Evolutionary conservation across 257 asterid genomes (phyloP).

Genomic region (Solanum tarijense): DNA sequence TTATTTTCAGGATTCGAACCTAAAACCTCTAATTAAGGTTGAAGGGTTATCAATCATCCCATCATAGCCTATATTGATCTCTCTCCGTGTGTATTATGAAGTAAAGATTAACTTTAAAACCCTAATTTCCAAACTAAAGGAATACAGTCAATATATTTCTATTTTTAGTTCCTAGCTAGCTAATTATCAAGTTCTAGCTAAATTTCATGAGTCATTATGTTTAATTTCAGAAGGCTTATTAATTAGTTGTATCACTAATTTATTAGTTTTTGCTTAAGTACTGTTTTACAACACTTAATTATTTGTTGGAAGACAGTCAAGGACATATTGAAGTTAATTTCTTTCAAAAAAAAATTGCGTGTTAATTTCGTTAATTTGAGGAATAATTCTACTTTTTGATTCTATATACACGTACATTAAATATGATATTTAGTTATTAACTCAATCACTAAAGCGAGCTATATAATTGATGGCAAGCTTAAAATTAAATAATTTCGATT

Average conservation of each 20-base stretch:
- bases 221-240: background rate
- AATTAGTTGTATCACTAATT: background rate
- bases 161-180: background rate
- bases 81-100: background rate
- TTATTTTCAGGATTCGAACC: background rate
- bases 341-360: background rate
- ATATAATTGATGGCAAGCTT: background rate
- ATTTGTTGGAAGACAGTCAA: background rate
- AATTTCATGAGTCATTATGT: background rate
- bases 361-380: background rate
- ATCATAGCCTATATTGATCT: background rate
- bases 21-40: fast-evolving
- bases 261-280: background rate
- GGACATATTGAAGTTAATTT: background rate
- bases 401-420: no score
- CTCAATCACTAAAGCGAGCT: background rate
- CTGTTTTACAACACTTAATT: background rate
- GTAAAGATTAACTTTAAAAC: background rate
- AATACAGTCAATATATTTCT: background rate
- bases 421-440: background rate
- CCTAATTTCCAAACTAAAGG: background rate
- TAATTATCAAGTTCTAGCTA: background rate
- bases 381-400: background rate
- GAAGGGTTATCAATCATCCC: background rate
- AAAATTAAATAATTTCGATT: background rate